phyloP scores from a whole-genome alignment of 148 eudicot genomes.

The Spergularia marina region DNA sequence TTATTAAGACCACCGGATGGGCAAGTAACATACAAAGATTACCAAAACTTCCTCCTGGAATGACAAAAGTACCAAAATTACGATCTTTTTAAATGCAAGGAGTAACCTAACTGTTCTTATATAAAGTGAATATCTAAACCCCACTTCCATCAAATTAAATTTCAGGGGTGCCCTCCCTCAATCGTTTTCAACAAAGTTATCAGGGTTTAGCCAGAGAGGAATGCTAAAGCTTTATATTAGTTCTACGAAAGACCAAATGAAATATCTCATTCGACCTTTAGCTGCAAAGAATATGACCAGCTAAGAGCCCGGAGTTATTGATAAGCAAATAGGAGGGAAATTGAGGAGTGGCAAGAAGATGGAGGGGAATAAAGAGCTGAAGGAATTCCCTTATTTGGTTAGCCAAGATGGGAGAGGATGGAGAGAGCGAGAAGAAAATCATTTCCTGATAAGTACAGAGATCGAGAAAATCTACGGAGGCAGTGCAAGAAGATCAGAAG shows the following conservation, averaged over 20 bases:
- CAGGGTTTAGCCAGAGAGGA: neutral
- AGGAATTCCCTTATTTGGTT: neutral
- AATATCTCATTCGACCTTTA: neutral
- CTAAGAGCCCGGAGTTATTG: neutral
- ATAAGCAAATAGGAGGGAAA: neutral
- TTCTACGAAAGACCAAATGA: neutral
- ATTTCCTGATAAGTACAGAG: too few relatives aligned
- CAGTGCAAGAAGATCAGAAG: neutral
- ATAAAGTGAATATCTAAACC: too few relatives aligned
- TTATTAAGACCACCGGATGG: too few relatives aligned
- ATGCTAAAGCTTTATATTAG: neutral
- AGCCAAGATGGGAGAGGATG: neutral
- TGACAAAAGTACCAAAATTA: too few relatives aligned
- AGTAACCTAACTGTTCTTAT: too few relatives aligned
- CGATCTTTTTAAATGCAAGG: too few relatives aligned
- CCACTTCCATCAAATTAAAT: too few relatives aligned
- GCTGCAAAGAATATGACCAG: neutral
- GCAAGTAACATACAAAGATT: too few relatives aligned
- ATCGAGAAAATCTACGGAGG: neutral
- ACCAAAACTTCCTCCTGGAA: too few relatives aligned
- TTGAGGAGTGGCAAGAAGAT: neutral
- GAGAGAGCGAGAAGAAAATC: neutral
- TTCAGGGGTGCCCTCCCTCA: too few relatives aligned
- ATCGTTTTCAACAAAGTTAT: too few relatives aligned
- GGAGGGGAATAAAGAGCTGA: neutral